Percentiles rank a stretch among this genome's conserved stretches.
Conservation (phyloP, 2,329 filamentous ascomycete species). For the Colletotrichum liaoningense region DNA sequence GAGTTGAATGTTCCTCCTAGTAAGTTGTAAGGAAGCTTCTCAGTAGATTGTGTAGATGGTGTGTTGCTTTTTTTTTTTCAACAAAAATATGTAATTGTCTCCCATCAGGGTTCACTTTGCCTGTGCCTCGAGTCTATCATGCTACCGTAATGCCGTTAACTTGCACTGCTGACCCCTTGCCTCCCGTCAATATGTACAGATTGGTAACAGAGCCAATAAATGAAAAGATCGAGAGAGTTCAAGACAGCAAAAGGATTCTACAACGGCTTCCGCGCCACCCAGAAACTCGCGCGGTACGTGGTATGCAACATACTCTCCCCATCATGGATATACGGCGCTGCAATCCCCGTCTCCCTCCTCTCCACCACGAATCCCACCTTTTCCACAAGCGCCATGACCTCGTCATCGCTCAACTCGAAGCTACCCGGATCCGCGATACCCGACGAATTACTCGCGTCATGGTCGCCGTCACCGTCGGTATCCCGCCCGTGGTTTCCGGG, state of each 20-base stretch:
- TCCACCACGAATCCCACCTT: slow-evolving; percentile 82
- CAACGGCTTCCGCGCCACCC: slow-evolving; percentile 81
- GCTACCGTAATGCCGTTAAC: background rate
- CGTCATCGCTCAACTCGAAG: slow-evolving; percentile 90
- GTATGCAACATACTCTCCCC: slow-evolving; percentile 86
- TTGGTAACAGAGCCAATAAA: background rate
- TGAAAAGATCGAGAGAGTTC: no score
- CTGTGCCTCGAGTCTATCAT: background rate
- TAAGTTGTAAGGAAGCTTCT: slow-evolving; percentile 52
- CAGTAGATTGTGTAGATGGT: no score
- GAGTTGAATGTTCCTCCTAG: slow-evolving; percentile 49
- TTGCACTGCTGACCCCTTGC: background rate
- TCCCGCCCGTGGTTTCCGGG: slow-evolving; percentile 67
- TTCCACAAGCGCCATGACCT: slow-evolving; percentile 81
- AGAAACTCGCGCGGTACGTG: slow-evolving; percentile 82
- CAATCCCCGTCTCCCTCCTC: slow-evolving; percentile 66
- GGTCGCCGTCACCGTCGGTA: slow-evolving; percentile 61
- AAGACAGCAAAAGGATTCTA: background rate
- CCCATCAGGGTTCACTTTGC: background rate
- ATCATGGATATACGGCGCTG: slow-evolving; percentile 90
- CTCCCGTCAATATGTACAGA: background rate
- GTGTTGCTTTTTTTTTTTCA: background rate
- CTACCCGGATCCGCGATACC: slow-evolving; percentile 91
- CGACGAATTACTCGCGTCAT: slow-evolving; percentile 60
- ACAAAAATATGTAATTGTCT: background rate